Base-by-base conservation (phyloP, 2,329 filamentous ascomycete genomes). In the Xylaria arbuscula region DNA sequence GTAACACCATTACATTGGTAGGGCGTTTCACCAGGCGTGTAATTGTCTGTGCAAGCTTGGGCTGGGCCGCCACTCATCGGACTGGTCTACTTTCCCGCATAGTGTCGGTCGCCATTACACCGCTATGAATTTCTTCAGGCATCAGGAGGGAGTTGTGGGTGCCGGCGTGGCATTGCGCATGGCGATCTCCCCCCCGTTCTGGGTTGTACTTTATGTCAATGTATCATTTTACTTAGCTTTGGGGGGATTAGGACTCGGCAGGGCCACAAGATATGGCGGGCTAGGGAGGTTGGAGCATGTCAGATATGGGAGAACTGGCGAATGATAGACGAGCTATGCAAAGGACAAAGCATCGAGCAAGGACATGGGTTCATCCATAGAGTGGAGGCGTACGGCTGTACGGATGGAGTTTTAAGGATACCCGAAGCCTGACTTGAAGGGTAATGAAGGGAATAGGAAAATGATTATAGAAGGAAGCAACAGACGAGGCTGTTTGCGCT, bases 341-440 rank as follows among this genome's bases (percentile, higher is more conserved):
- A 65, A 68, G 66, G 62, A 50, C 42, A 68, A 67, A 65, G 59
- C 61, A 68, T 64, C 63, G 69, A 67, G 38, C 64, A 72, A 71
- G 71, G 72, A 73, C 69, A 74, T 70, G 72, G 71, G 67, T 72
- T 66, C 55, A 57, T 66, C 70, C 54, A 70, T 72, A 71, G 70
- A 72, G 71, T 68, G 71, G 73, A 71, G 71, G 72, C 71, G 73
- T 74, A 75, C 66, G 74, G 73, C 66, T 76, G 74, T 76, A 74
- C 69, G 63, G 73, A 76, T 72, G 72, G 67, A 73, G 71, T 72
- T 75, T 28, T 75, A 67, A 67, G 72, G 69, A 76, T 77, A 76
- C 76, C 76, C 72, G 73, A 74, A 71, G 69, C 62, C 66, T 54
- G 69, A 64, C 64, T 63, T 70, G 50, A 60, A 60, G 62, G 70